Evolutionary conservation across 2,329 filamentous ascomycete genomes (phyloP).

Genomic region (Phyllosticta citribraziliensis): DNA sequence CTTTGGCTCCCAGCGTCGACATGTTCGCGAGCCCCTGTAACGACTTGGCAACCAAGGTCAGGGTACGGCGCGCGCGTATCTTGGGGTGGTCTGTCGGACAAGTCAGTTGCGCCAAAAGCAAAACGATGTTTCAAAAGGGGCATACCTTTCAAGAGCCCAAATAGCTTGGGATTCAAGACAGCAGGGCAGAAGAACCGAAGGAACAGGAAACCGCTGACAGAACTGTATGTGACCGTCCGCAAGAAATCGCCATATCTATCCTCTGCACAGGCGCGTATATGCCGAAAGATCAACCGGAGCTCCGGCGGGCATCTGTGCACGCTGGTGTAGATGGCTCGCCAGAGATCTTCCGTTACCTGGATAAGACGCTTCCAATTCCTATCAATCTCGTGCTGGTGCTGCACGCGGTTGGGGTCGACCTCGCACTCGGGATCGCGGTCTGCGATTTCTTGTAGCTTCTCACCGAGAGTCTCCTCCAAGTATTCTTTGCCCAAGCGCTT

Average conservation of each 20-base stretch:
- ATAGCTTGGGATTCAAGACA: slow-evolving; percentile 91
- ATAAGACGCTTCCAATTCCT: slow-evolving; percentile 76
- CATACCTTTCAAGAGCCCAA: slow-evolving; percentile 66
- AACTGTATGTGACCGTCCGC: slow-evolving; percentile 82
- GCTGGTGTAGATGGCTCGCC: slow-evolving; percentile 73
- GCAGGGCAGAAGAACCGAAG: slow-evolving; percentile 91
- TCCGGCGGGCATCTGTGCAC: slow-evolving; percentile 68
- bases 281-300: slow-evolving; percentile 75
- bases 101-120: slow-evolving; percentile 14
- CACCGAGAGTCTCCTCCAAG: slow-evolving; percentile 73
- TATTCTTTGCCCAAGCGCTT: slow-evolving; percentile 87
- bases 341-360: slow-evolving; percentile 68
- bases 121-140: neutral
- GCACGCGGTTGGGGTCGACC: slow-evolving; percentile 77
- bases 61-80: slow-evolving; percentile 70
- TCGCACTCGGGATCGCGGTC: slow-evolving; percentile 87
- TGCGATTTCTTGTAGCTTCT: slow-evolving; percentile 82
- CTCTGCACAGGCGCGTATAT: slow-evolving; percentile 84
- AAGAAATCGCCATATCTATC: slow-evolving; percentile 91
- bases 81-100: slow-evolving; percentile 60
- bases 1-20: slow-evolving; percentile 84
- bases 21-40: slow-evolving; percentile 86
- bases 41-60: slow-evolving; percentile 87
- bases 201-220: slow-evolving; percentile 90
- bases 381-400: slow-evolving; percentile 58